Evolutionary conservation across 441 rosid species (phyloP), one percentile per base, ranked within the genome.

Genomic region (Erysimum cheiri): DNA sequence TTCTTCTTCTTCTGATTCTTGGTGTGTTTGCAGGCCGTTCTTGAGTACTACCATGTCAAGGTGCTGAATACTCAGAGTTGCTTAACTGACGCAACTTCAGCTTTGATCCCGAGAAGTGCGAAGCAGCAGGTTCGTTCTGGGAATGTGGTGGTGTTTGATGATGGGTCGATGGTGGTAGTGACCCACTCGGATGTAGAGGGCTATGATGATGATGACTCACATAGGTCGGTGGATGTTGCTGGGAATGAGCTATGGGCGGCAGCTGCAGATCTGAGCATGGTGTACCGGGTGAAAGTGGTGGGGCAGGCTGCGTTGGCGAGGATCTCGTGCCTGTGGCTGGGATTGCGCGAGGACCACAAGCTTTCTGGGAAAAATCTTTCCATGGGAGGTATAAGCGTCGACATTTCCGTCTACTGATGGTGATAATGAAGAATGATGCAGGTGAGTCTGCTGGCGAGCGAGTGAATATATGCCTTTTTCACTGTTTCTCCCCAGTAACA

Each of bases 251-350:
- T 92, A 72, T 92, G 93, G 98, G 72, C 71, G 0, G 63, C 79
- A 50, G 67, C 79, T 54, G 87, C 97, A 26, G 96, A 90, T 74
- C 47, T 90, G 44, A 85, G 86, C 54, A 87, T 87, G 71, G 90
- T 85, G 26, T 92, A 83, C 75, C 84, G 93, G 17, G 92, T 89
- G 56, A 78, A 89, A 69, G 89, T 85, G 41, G 94, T 89, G 39
- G 91, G 97, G 19, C 81, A 86, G 75, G 87, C 93, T n/a, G 94
- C 97, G 26, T 33, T 90, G 72, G 88, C 87, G 4, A 85, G 99
- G 76, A 82, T 92, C 72, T 95, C 99, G 3, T 95, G 92, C 75
- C 48, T 88, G 50, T 95, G 95, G 98, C 77, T 95, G 24, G 84
- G 82, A 17, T 85, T 83, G 57, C 84, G 75, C 47, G 80, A 85